Evolutionary conservation across 495 filamentous ascomycete species (phyloP).

Genomic region (Pyronema domesticum): DNA sequence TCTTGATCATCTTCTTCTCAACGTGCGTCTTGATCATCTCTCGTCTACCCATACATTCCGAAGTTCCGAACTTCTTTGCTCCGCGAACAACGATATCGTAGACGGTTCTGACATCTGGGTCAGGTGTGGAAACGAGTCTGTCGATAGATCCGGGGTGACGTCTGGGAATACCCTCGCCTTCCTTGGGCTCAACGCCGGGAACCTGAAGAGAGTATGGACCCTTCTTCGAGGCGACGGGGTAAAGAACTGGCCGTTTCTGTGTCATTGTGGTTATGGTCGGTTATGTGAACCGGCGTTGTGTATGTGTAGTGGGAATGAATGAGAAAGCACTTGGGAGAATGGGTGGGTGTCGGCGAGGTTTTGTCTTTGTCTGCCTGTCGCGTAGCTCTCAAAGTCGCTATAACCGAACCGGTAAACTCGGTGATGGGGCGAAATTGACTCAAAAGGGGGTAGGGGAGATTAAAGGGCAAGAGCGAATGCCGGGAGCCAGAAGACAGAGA

Average conservation of each 20-base stretch:
- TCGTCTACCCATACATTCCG: constrained; percentile 66
- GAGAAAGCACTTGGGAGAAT: no score
- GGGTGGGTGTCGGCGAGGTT: no score
- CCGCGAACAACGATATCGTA: constrained; percentile 71
- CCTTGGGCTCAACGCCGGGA: constrained; percentile 47
- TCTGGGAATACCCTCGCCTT: constrained; percentile 83
- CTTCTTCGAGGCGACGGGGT: constrained; percentile 26
- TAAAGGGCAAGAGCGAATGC: no score
- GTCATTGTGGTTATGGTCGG: neutral
- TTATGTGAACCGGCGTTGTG: neutral
- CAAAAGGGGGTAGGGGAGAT: no score
- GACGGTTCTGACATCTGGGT: constrained; percentile 55
- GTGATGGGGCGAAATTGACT: no score
- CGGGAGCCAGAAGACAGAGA: no score
- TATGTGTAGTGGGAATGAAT: no score
- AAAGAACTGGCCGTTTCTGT: neutral
- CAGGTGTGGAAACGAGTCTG: constrained; percentile 45
- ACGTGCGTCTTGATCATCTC: constrained; percentile 68
- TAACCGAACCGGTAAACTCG: no score
- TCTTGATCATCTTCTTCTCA: constrained; percentile 95
- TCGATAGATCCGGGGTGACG: constrained; percentile 56
- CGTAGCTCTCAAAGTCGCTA: no score
- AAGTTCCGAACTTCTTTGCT: constrained; percentile 69
- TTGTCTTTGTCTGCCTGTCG: no score
- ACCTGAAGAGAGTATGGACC: constrained; percentile 65